Percentiles rank a stretch among this genome's conserved stretches.
Conservation (phyloP, 768 basidiomycete species). For the Chlorophyllum brunneum region DNA sequence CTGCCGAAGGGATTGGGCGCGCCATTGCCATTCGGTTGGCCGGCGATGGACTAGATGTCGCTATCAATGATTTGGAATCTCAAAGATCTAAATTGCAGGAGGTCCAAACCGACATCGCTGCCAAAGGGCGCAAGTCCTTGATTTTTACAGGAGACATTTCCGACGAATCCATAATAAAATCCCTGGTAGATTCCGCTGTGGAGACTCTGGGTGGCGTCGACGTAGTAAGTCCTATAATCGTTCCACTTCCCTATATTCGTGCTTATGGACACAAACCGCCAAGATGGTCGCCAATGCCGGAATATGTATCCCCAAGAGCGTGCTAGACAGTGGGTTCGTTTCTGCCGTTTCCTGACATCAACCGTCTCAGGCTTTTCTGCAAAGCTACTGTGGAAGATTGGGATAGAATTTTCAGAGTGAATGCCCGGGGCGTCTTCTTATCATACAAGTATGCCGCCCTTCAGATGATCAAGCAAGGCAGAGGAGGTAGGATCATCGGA, state of each 20-base stretch:
- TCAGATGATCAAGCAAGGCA: constrained; percentile 36
- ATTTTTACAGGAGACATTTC: constrained; percentile 29
- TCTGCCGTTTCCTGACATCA: neutral
- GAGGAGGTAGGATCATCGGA: constrained; percentile 38
- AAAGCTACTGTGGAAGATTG: constrained; percentile 25
- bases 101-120: neutral
- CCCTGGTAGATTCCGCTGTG: constrained; percentile 31
- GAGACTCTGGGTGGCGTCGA: constrained; percentile 26
- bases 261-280: neutral
- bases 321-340: constrained; percentile 11
- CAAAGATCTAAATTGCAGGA: neutral
- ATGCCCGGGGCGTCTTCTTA: constrained; percentile 29
- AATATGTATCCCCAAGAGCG: constrained; percentile 1
- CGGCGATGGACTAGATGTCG: constrained; percentile 35
- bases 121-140: constrained; percentile 19
- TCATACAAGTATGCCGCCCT: constrained; percentile 34
- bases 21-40: constrained; percentile 39
- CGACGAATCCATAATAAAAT: constrained; percentile 31
- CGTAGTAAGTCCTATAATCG: constrained; percentile 16
- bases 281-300: constrained; percentile 36
- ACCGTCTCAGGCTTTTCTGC: neutral
- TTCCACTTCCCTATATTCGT: neutral
- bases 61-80: constrained; percentile 30
- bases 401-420: constrained; percentile 25
- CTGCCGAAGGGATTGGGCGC: constrained; percentile 38